These are phyloP conservation scores for Neurospora crassa DNA, from an alignment of 2,329 filamentous ascomycete genomes.

Conservation along the genomic window DNA sequence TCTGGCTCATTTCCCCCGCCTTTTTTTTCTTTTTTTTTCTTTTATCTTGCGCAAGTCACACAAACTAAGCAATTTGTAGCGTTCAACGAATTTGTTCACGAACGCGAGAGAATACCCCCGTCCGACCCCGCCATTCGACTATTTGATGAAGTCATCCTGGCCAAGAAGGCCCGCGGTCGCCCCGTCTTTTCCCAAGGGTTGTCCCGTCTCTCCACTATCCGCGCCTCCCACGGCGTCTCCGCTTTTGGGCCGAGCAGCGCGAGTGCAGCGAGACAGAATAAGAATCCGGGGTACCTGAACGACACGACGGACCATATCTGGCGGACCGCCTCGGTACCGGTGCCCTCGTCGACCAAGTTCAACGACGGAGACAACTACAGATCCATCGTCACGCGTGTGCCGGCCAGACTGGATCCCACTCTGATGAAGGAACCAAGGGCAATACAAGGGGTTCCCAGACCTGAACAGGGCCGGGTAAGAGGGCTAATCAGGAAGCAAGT, in stretches of 20 bases:
- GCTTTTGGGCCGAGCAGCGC: constrained; percentile 28
- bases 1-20: not conserved
- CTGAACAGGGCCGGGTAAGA: constrained; percentile 40
- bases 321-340: constrained; percentile 55
- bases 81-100: constrained; percentile 80
- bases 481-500: constrained; percentile 49
- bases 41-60: constrained; percentile 8
- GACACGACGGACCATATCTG: constrained; percentile 73
- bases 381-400: constrained; percentile 53
- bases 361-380: constrained; percentile 46
- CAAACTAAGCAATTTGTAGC: constrained; percentile 28
- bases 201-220: constrained; percentile 50
- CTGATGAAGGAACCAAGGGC: constrained; percentile 88
- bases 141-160: constrained; percentile 77
- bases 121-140: constrained; percentile 60
- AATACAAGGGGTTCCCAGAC: constrained; percentile 75
- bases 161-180: constrained; percentile 61
- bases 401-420: constrained; percentile 72
- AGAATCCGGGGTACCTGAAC: constrained; percentile 51
- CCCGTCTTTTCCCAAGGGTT: constrained; percentile 56
- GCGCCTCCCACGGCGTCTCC: constrained; percentile 43
- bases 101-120: constrained; percentile 57
- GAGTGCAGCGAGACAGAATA: constrained; percentile 27
- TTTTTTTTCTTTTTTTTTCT: not conserved
- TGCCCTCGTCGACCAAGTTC: constrained; percentile 51